Evolutionary conservation across 2,329 filamentous ascomycete species (phyloP).

Genomic region (Alternaria postmessia): DNA sequence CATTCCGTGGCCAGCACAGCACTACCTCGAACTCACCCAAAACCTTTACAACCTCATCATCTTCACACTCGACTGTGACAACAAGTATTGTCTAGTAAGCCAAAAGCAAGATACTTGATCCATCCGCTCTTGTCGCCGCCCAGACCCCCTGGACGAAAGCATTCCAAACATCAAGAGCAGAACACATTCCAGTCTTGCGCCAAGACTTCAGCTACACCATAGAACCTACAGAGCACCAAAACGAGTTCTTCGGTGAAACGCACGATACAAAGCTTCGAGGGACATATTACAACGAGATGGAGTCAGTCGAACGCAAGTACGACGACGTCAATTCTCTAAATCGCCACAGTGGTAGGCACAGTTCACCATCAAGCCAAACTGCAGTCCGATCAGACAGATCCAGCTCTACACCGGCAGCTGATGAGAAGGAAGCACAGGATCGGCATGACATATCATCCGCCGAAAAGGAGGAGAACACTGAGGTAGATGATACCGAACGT

Average conservation of each 20-base stretch:
- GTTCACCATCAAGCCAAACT: background rate
- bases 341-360: background rate
- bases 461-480: background rate
- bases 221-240: too few relatives aligned
- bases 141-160: background rate
- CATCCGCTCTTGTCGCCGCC: background rate
- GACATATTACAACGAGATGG: accelerated
- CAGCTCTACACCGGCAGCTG: background rate
- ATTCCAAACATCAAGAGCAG: background rate
- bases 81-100: background rate
- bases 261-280: background rate
- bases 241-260: background rate
- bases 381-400: background rate
- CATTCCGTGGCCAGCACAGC: background rate
- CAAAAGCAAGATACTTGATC: background rate
- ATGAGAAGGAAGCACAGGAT: background rate
- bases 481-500: background rate
- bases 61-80: background rate
- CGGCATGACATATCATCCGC: background rate
- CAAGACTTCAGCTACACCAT: background rate
- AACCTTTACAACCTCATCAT: background rate
- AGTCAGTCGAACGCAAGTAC: background rate
- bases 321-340: background rate
- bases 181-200: background rate
- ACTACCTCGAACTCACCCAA: background rate